Evolutionary conservation across 2,329 filamentous ascomycete species (phyloP), one percentile per base, ranked within the genome.

Genomic region (Alternaria novae-zelandiae): DNA sequence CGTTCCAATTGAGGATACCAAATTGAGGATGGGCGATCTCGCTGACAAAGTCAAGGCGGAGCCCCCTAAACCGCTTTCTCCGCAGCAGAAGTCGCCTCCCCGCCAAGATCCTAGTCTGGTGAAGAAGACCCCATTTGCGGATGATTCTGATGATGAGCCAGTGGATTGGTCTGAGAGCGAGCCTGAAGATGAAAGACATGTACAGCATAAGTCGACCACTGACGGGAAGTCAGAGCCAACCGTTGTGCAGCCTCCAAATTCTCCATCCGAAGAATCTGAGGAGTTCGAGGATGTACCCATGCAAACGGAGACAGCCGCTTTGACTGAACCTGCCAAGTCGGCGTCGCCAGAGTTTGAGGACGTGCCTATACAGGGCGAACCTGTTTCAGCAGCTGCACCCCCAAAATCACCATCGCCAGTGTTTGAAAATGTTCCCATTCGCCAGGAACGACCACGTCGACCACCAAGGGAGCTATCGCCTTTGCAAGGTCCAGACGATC

Each of bases 141-240:
- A 74, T 46, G 74, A 80, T 17, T 78, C 76, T 1, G 80, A 81
- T 15, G 81, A 82, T 23, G 76, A 82, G 54, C 71, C 66, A 6
- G 69, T 83, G 32, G 84, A 87, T 2, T 88, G 86, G 86, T 85
- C 85, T 5, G 85, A 85, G 36, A 87, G 86, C 65, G 85, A 87
- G 25, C 70, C 72, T 28, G 78, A 79, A 54, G 63, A 68, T 6
- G 73, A 74, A 46, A 61, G 41, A 55, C 63, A 23, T 15, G 32
- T 50, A 26, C 50, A 51, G 45, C 13, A 54, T 20, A 44, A 63
- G 32, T 23, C 50, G 15, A 54, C 61, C 43, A 11, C 32, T 51
- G 45, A n/a, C 1, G 28, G 30, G 10, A 12, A 30, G n/a, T 9
- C 28, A 32, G 5, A 71, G 15, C 74, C 73, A 58, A 83, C 82